Evolutionary conservation across 148 eudicot species (phyloP).

Genomic region (Camellia lanceoleosa): DNA sequence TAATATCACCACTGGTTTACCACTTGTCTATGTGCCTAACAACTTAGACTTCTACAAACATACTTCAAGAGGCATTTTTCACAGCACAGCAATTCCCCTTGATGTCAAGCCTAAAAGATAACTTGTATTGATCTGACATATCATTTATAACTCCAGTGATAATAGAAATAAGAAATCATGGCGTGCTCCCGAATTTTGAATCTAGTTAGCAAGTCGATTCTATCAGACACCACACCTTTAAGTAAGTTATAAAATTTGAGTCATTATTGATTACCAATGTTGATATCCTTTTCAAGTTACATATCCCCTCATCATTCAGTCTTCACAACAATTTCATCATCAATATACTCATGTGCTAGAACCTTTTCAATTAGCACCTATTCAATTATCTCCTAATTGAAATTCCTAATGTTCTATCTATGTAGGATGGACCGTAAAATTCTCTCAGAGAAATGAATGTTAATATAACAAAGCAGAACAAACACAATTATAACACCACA

Average conservation of each 20-base stretch:
- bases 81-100: background rate
- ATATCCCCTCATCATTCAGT: background rate
- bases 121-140: background rate
- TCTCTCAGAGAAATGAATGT: background rate
- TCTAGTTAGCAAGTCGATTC: background rate
- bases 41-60: background rate
- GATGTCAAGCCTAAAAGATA: background rate
- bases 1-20: background rate
- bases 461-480: background rate
- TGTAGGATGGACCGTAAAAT: background rate
- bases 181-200: background rate
- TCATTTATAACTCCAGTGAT: constrained; percentile 8
- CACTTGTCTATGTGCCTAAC: background rate
- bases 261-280: background rate
- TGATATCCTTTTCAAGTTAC: background rate
- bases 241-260: background rate
- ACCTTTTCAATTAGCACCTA: constrained; percentile 3
- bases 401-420: background rate
- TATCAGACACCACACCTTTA: background rate
- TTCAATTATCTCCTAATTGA: background rate
- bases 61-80: too few species aligned
- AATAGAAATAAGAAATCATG: background rate
- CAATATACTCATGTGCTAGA: background rate
- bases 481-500: background rate
- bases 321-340: background rate